Evolutionary conservation across 1,284 basidiomycete species (phyloP).

Genomic region (Pseudozyma flocculosa): DNA sequence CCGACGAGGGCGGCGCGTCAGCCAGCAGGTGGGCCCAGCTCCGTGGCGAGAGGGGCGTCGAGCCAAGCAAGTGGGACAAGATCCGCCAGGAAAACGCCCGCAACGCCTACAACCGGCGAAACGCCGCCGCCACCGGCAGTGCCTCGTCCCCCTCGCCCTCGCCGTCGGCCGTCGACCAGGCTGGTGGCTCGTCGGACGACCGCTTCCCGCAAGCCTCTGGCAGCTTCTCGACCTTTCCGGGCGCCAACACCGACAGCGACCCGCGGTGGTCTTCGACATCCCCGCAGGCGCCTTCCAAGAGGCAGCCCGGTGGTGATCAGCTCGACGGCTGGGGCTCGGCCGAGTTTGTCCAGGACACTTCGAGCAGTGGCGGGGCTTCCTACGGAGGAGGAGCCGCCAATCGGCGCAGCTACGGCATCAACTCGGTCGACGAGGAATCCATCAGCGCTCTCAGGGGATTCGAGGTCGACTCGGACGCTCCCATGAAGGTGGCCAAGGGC

Average conservation of each 20-base stretch:
- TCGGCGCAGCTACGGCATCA: slow-evolving; percentile 16
- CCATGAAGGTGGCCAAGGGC: slow-evolving; percentile 34
- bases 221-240: slow-evolving; percentile 13
- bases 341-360: slow-evolving; percentile 27
- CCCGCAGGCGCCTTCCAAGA: background rate
- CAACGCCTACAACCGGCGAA: slow-evolving; percentile 17
- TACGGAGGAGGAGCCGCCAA: background rate
- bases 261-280: slow-evolving; percentile 21
- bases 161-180: background rate
- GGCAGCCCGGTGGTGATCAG: background rate
- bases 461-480: slow-evolving; percentile 29
- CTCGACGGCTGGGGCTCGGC: slow-evolving; percentile 18
- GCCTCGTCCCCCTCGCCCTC: too few relatives aligned
- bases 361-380: background rate
- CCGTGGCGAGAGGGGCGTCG: slow-evolving; percentile 25
- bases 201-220: slow-evolving; percentile 4
- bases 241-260: slow-evolving; percentile 12
- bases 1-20: background rate
- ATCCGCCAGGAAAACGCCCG: slow-evolving; percentile 42
- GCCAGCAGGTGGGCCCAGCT: slow-evolving; percentile 31
- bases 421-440: slow-evolving; percentile 26
- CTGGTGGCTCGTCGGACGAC: slow-evolving; percentile 7
- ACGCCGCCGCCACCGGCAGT: too few relatives aligned
- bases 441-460: background rate
- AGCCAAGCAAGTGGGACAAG: slow-evolving; percentile 41